Evolutionary conservation across 495 filamentous ascomycete species (phyloP).

Genomic region (Penicillium daleae): DNA sequence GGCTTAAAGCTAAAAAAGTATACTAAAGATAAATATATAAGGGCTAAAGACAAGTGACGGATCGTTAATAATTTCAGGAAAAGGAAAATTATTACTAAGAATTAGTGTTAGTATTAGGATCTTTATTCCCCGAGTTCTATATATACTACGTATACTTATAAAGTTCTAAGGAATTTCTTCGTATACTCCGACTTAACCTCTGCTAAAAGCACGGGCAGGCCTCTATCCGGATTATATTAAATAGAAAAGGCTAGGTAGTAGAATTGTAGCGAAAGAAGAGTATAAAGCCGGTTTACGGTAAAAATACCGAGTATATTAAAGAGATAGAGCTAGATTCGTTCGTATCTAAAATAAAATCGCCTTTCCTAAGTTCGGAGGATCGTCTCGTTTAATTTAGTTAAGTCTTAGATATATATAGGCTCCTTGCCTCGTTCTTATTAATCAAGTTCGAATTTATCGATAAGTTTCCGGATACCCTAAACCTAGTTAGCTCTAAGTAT

Average conservation of each 20-base stretch:
- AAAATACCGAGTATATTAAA: conserved; percentile 24
- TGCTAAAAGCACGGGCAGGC: conserved; percentile 26
- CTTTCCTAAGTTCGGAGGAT: conserved; percentile 2
- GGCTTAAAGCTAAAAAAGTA: conserved; percentile 25
- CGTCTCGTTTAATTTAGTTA: conserved; percentile 25
- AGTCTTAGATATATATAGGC: conserved; percentile 30
- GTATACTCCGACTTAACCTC: conserved; percentile 26
- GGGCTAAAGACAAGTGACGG: conserved; percentile 32
- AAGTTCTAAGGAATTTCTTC: conserved; percentile 27
- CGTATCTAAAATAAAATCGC: conserved; percentile 28
- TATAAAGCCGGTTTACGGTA: conserved; percentile 28
- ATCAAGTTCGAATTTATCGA: conserved; percentile 22
- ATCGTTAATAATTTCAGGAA: conserved; percentile 35
- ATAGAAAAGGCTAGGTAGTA: conserved; percentile 13
- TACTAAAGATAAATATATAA: conserved; percentile 29
- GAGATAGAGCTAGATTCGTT: conserved; percentile 29
- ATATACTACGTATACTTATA: conserved; percentile 17
- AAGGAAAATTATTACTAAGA: conserved; percentile 19
- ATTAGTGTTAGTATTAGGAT: neutral
- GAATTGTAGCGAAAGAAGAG: conserved; percentile 28
- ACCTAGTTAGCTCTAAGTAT: conserved; percentile 11
- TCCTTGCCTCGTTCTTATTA: conserved; percentile 22
- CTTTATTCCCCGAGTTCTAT: neutral
- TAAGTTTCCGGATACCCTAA: conserved; percentile 14
- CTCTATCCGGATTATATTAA: conserved; percentile 19